Evolutionary conservation across 805 yeast genomes (phyloP), one percentile per base, ranked within the genome.

Genomic region (Ogataea methanolica): DNA sequence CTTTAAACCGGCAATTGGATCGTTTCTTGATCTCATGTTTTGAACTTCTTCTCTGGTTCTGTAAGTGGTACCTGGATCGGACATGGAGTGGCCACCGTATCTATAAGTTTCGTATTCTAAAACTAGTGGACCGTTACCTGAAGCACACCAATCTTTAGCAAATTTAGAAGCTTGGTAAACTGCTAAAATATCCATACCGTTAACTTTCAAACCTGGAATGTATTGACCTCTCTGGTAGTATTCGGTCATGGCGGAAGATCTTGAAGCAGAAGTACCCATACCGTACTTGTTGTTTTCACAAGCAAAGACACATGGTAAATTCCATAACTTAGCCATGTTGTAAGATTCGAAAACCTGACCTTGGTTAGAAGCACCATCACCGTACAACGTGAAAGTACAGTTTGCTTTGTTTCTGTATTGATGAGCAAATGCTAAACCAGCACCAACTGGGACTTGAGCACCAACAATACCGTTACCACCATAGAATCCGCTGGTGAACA

Each of bases 381-480:
- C 99, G 74, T 94, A 94, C 56, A 94, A 74, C 49, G 96, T 73
- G 71, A 90, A 92, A 50, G 95, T 80, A 65, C 92, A 89, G 61
- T 82, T 82, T 46, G 67, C 63, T 64, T 89, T 90, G 65, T 82
- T 82, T 68, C 80, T 82, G 78, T 94, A 94, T 75, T 90, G 90
- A 76, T 94, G 98, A 56, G 98, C 96, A 73, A 91, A 94, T n/a
- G 97, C 96, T 58, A 94, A 78, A 62, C 99, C 99, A 47, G 97
- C 89, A 68, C 99, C 99, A 61, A 94, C 79, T 55, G 99, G 96
- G 48, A 94, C 97, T 76, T 94, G 99, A 45, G 98, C 99, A 69
- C 99, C 99, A 47, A 94, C 99, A 70, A 94, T 94, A 78, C 99
- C 99, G 74, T 94, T 94, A 74, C 99, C 99, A 70, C 99, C 99